These are phyloP conservation scores for Eutypella sp. DNA, from an alignment of 2,329 filamentous ascomycete species.

Conservation along the genomic window DNA sequence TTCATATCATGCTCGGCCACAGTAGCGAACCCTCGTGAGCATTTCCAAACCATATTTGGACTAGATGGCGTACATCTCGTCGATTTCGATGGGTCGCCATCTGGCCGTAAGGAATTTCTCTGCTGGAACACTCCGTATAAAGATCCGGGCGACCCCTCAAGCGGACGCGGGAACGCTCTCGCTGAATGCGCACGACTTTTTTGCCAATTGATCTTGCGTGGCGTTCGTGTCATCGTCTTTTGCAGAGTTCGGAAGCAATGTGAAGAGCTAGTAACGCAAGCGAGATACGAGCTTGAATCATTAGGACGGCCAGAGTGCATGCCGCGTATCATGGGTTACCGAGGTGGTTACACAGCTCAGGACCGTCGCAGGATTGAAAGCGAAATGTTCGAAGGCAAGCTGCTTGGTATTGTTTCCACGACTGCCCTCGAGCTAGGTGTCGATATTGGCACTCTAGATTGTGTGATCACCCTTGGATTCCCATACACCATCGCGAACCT, in stretches of 20 bases:
- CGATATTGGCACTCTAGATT: constrained; percentile 90
- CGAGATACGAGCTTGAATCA: constrained; percentile 69
- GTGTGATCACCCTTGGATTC: constrained; percentile 89
- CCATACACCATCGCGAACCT: constrained; percentile 94
- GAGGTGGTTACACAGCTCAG: constrained; percentile 89
- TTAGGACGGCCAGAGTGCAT: constrained; percentile 72
- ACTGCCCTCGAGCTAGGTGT: constrained; percentile 90
- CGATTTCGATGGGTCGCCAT: constrained; percentile 89
- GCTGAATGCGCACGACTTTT: constrained; percentile 86
- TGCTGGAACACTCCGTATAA: constrained; percentile 98
- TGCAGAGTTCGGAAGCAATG: constrained; percentile 84
- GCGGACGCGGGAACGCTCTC: constrained; percentile 77
- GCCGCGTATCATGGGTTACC: constrained; percentile 86
- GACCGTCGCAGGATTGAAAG: constrained; percentile 83
- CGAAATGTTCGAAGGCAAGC: constrained; percentile 95
- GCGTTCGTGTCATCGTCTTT: constrained; percentile 89
- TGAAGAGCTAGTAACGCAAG: constrained; percentile 74
- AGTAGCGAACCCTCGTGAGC: constrained; percentile 83
- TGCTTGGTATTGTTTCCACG: constrained; percentile 90
- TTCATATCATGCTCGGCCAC: constrained; percentile 97
- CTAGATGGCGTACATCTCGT: constrained; percentile 74
- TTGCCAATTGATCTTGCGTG: constrained; percentile 80
- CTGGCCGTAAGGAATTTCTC: constrained; percentile 87
- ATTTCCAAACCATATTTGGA: constrained; percentile 94
- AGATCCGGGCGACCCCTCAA: constrained; percentile 80